phyloP scores from a whole-genome alignment of 305 asterid species.

The Solanum hybrid region DNA sequence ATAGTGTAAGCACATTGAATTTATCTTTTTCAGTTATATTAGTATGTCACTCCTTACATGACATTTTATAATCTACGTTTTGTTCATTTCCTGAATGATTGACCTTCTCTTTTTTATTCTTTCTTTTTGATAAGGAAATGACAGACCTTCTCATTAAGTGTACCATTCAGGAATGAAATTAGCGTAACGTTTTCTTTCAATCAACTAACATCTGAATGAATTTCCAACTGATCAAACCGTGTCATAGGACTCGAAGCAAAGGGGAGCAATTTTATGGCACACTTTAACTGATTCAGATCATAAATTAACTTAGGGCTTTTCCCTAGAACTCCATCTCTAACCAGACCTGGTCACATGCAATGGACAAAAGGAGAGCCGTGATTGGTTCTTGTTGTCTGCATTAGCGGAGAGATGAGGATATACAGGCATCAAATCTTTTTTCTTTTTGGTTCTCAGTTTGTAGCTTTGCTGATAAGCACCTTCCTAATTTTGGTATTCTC shows the following conservation, averaged over 20 bases:
- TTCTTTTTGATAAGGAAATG: background rate
- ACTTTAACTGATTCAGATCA: background rate
- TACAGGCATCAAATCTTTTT: background rate
- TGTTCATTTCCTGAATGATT: background rate
- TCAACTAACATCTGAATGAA: background rate
- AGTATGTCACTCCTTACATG: background rate
- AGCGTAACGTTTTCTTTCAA: background rate
- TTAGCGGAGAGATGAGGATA: background rate
- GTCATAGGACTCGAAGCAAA: background rate
- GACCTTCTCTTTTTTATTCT: background rate
- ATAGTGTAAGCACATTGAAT: background rate
- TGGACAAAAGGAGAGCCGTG: background rate
- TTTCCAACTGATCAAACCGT: background rate
- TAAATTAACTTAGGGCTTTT: background rate
- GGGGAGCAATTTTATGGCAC: background rate
- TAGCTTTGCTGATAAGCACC: background rate
- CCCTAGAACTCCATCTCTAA: background rate
- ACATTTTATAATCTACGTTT: background rate
- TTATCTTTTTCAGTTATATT: background rate
- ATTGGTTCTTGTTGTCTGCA: background rate
- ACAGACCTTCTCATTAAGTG: background rate
- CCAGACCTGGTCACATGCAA: background rate
- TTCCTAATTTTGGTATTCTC: background rate
- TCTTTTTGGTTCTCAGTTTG: background rate
- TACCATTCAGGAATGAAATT: background rate